Evolutionary conservation across 2,329 filamentous ascomycete species (phyloP).

Genomic region (Aspergillus uvarum): DNA sequence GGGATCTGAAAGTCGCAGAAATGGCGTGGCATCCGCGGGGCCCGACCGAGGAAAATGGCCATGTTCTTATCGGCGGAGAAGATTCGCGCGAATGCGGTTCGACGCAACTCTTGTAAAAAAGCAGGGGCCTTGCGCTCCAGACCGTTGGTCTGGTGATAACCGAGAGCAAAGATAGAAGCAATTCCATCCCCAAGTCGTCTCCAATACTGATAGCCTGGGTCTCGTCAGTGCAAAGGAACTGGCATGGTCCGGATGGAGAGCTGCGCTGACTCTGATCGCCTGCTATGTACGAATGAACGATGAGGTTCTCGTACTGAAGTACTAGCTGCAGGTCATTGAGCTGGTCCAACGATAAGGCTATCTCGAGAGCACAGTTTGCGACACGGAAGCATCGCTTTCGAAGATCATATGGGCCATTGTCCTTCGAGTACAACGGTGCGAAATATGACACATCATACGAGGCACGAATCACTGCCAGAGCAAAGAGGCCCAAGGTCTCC

Average conservation of each 20-base stretch:
- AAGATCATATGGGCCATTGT: constrained; percentile 27
- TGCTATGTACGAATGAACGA: constrained; percentile 46
- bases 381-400: constrained; percentile 28
- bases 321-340: constrained; percentile 49
- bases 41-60: constrained; percentile 50
- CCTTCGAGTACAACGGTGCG: constrained; percentile 28
- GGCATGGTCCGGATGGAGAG: neutral
- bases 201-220: constrained; percentile 48
- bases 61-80: constrained; percentile 51
- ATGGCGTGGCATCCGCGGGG: constrained; percentile 44
- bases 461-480: constrained; percentile 38
- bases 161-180: constrained; percentile 48
- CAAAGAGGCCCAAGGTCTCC: constrained; percentile 43
- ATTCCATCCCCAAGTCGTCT: constrained; percentile 49
- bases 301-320: constrained; percentile 50
- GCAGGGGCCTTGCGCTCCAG: constrained; percentile 26
- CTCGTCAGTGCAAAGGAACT: neutral
- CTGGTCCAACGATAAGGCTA: constrained; percentile 33
- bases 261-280: constrained; percentile 47
- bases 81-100: constrained; percentile 41
- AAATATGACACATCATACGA: constrained; percentile 34
- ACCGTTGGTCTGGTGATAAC: constrained; percentile 47
- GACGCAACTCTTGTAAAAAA: constrained; percentile 43
- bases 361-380: constrained; percentile 39
- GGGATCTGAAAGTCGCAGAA: constrained; percentile 40